A percentile compares a stretch with the other conserved stretches of the same genome.
Conservation (phyloP, 23 red algal species). For the Gracilariopsis chorda region DNA sequence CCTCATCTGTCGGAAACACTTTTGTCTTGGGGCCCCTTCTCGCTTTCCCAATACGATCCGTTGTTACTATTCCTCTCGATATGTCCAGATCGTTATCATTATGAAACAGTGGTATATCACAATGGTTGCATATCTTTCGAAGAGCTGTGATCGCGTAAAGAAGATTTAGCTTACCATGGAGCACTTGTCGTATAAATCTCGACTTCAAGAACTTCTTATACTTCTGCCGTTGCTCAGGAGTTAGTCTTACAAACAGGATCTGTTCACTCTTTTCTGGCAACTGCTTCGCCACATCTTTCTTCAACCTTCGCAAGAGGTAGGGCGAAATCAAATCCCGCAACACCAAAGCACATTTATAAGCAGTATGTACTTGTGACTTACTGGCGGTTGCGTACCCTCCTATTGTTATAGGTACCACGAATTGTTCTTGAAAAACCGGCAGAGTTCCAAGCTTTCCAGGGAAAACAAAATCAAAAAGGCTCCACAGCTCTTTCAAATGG, state of each 20-base stretch:
- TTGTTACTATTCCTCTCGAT: slow-evolving; percentile 2
- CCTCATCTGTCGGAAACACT: slow-evolving; percentile 1
- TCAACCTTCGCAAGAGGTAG: slow-evolving; percentile 91
- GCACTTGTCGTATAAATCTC: slow-evolving; percentile 65
- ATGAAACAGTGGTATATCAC: slow-evolving; percentile 56
- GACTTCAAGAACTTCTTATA: slow-evolving; percentile 84
- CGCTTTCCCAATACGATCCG: neutral
- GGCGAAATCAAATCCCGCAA: slow-evolving; percentile 87
- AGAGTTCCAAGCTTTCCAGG: slow-evolving; percentile 96
- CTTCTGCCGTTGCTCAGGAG: slow-evolving; percentile 75
- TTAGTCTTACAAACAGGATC: slow-evolving; percentile 86
- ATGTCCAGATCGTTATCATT: slow-evolving; percentile 30
- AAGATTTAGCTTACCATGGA: slow-evolving; percentile 69
- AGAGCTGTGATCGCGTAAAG: slow-evolving; percentile 84
- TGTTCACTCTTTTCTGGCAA: slow-evolving; percentile 93
- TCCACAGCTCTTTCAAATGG: slow-evolving; percentile 94
- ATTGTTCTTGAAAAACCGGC: slow-evolving; percentile 90
- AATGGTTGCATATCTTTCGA: slow-evolving; percentile 98
- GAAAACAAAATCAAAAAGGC: slow-evolving; percentile 97
- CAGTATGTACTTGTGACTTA: slow-evolving; percentile 86
- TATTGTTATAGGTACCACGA: slow-evolving; percentile 90
- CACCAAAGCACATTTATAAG: slow-evolving; percentile 86
- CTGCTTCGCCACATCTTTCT: slow-evolving; percentile 91
- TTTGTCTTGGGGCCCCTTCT: neutral
- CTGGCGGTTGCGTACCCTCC: slow-evolving; percentile 92